Conservation (phyloP, 495 filamentous ascomycete species). For the Neurospora sp. region DNA sequence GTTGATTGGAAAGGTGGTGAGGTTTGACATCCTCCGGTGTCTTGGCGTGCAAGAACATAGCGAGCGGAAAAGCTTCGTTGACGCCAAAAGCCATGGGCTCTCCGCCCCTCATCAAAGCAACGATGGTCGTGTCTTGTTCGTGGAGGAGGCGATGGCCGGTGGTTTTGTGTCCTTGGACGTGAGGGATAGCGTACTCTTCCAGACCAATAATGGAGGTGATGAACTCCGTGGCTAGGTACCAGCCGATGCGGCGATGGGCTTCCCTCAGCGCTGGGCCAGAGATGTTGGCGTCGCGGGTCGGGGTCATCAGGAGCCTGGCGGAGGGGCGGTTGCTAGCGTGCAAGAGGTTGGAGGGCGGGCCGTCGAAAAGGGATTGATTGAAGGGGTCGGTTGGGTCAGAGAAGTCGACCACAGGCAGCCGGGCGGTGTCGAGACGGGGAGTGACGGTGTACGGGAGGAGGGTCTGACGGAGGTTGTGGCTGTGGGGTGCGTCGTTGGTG, state of each 20-base stretch:
- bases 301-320: conserved; percentile 47
- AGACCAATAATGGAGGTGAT: conserved; percentile 41
- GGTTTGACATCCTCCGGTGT: conserved; percentile 33
- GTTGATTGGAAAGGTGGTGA: conserved; percentile 30
- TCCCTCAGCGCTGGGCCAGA: conserved; percentile 39
- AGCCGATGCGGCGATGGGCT: conserved; percentile 41
- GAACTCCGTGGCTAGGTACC: conserved; percentile 44
- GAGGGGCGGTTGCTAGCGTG: conserved; percentile 37
- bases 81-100: conserved; percentile 59
- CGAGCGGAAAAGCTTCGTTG: conserved; percentile 42
- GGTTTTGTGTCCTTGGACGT: conserved; percentile 43
- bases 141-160: conserved; percentile 41
- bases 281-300: conserved; percentile 42
- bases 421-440: conserved; percentile 34
- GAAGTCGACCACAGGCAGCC: conserved; percentile 37
- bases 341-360: conserved; percentile 9
- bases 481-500: conserved; percentile 21
- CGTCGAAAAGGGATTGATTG: not conserved
- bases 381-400: conserved; percentile 3
- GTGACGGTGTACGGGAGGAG: conserved; percentile 33
- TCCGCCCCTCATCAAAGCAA: conserved; percentile 56
- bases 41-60: conserved; percentile 48
- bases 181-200: conserved; percentile 40
- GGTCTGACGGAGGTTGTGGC: conserved; percentile 24
- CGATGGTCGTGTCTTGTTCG: conserved; percentile 45